These are phyloP conservation scores for Podila verticillata DNA, from an alignment of 192 early-diverging fungal genomes.

Conservation along the genomic window DNA sequence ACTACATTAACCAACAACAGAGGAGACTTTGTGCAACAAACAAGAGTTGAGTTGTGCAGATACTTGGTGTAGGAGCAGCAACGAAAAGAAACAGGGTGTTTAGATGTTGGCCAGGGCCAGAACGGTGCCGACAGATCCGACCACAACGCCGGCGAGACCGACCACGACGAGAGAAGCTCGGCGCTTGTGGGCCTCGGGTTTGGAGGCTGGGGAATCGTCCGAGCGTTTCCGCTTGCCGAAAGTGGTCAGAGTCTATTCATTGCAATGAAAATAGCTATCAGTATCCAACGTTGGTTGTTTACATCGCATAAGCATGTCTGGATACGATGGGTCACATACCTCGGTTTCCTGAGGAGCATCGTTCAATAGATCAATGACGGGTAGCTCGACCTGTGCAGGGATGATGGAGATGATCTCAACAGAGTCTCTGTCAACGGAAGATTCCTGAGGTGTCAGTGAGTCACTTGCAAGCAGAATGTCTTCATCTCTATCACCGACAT, in stretches of 20 bases:
- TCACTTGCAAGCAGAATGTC: too few species aligned
- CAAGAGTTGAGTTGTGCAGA: background rate
- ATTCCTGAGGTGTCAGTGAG: too few species aligned
- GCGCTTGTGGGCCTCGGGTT: background rate
- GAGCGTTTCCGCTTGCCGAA: background rate
- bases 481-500: too few species aligned
- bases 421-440: too few species aligned
- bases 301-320: background rate
- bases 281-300: background rate
- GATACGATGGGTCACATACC: too few species aligned
- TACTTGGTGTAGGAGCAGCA: background rate
- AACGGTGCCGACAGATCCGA: conserved; percentile 44
- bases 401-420: too few species aligned
- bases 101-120: conserved; percentile 30
- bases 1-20: too few species aligned
- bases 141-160: conserved; percentile 23
- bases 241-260: too few species aligned
- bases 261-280: too few species aligned
- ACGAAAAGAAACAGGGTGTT: background rate
- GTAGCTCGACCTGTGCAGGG: too few species aligned
- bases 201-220: background rate
- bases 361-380: too few species aligned
- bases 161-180: conserved; percentile 11
- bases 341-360: too few species aligned
- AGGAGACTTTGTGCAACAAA: background rate